Evolutionary conservation across 768 basidiomycete species (phyloP).

Genomic region (Mycena kentingensis): DNA sequence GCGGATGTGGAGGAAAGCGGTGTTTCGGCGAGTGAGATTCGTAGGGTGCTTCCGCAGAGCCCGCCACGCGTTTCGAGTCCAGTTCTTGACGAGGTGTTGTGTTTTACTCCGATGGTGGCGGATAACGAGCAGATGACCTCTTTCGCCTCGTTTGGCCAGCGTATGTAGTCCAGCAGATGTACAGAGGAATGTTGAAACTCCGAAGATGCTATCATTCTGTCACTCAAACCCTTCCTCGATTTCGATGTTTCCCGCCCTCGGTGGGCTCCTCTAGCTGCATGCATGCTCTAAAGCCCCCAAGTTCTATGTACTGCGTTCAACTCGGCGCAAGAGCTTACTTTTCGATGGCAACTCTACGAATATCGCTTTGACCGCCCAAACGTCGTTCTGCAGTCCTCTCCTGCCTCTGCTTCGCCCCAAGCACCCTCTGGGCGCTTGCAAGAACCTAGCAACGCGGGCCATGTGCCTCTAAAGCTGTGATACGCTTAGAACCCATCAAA

Average conservation of each 20-base stretch:
- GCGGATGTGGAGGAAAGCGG: neutral
- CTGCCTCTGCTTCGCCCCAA: too few species aligned
- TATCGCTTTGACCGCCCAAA: too few species aligned
- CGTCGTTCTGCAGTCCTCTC: too few species aligned
- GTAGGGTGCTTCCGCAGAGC: constrained; percentile 14
- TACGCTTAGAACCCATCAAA: neutral
- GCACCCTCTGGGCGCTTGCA: neutral
- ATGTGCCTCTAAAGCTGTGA: neutral
- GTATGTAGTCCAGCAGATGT: neutral
- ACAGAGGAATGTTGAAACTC: neutral
- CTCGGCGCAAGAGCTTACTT: too few species aligned
- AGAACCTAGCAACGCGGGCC: neutral
- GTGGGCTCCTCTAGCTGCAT: too few species aligned
- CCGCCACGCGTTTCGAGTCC: constrained; percentile 19
- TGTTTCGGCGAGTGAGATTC: constrained; percentile 1
- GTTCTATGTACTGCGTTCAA: too few species aligned
- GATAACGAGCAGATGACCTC: constrained; percentile 5
- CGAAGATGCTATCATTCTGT: neutral
- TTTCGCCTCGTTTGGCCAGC: constrained; percentile 21
- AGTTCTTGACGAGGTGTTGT: constrained; percentile 16
- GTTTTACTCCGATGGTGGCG: constrained; percentile 19
- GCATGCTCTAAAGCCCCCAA: too few species aligned
- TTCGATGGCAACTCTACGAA: too few species aligned
- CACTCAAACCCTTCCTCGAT: neutral
- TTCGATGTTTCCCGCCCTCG: too few species aligned